Evolutionary conservation across 2,329 filamentous ascomycete species (phyloP), one percentile per base, ranked within the genome.

Genomic region (Exophiala sideris): DNA sequence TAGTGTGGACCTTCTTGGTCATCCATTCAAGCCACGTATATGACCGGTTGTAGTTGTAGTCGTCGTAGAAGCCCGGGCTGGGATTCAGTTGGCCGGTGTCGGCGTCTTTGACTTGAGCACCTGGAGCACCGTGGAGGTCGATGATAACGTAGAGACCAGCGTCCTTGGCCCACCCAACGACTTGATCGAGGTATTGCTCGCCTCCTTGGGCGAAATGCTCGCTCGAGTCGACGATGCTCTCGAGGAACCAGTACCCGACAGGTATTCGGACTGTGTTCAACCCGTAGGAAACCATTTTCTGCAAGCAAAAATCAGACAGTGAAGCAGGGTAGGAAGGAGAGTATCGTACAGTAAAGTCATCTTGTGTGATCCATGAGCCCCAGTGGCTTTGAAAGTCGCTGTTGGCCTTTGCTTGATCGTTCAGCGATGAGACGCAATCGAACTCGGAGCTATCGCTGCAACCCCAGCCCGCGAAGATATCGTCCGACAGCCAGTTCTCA

Each of bases 21-120:
- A 85, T 76, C 75, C 76, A 82, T 49, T 75, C 68, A n/a, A 84
- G 74, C 69, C 82, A 84, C 47, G 75, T 64, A 52, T 76, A 65
- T 2, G 79, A 79, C 9, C 82, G 79, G 20, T 75, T 74, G 65
- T 81, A 85, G 65, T 85, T 75, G 63, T 77, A 78, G 54, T 76
- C 72, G 29, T 73, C 68, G 66, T 82, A 85, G 70, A 85, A 85
- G 2, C 79, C 79, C 1, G 80, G 61, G 0, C 56, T 62, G 2
- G 34, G 36, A 41, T 57, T 53, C 57, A 69, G 65, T 54, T 74
- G 66, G 8, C 77, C 78, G 2, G 78, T 80, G 58, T 78, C 77
- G 0, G 76, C 62, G 41, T 81, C 73, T 1, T 69, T 57, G 1
- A 71, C 61, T 61, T 81, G 79, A 1, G 78, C 77, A 24, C 75